Conservation (phyloP, 2,329 filamentous ascomycete species). For the Exophiala spinifera region DNA sequence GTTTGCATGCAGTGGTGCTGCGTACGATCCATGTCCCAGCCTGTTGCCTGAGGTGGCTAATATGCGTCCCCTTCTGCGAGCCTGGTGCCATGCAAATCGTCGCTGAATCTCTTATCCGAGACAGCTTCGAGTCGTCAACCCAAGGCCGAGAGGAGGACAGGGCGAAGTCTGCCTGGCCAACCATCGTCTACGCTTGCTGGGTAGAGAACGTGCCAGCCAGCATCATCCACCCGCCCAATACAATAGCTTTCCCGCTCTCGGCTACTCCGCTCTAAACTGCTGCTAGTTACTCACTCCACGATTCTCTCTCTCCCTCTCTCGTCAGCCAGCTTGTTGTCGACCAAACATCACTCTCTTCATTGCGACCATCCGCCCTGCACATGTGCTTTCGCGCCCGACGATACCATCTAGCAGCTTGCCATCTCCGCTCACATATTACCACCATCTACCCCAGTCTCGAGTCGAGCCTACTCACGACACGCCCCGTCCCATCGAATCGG, state of each 20-base stretch:
- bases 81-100: too few species aligned
- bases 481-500: slow-evolving; percentile 2
- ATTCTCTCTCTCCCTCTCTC: slow-evolving; percentile 13
- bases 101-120: too few species aligned
- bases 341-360: slow-evolving; percentile 7
- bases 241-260: slow-evolving; percentile 15
- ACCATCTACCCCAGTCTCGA: neutral
- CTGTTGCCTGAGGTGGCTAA: too few species aligned
- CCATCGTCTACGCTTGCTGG: neutral
- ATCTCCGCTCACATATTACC: neutral
- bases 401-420: neutral
- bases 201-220: neutral
- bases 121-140: too few species aligned
- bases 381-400: slow-evolving; percentile 1
- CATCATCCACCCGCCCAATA: neutral
- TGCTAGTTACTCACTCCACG: slow-evolving; percentile 16
- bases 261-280: slow-evolving; percentile 23
- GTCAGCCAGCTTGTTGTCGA: slow-evolving; percentile 20
- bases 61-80: too few species aligned
- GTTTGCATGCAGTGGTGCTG: too few species aligned
- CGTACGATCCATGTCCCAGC: too few species aligned
- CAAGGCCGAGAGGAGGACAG: neutral
- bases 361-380: slow-evolving; percentile 6
- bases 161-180: neutral
- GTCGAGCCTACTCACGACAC: neutral